Percentiles rank a stretch among this genome's conserved stretches.
Evolutionary conservation across 768 basidiomycete species (phyloP).

Genomic region (Trametes maxima): DNA sequence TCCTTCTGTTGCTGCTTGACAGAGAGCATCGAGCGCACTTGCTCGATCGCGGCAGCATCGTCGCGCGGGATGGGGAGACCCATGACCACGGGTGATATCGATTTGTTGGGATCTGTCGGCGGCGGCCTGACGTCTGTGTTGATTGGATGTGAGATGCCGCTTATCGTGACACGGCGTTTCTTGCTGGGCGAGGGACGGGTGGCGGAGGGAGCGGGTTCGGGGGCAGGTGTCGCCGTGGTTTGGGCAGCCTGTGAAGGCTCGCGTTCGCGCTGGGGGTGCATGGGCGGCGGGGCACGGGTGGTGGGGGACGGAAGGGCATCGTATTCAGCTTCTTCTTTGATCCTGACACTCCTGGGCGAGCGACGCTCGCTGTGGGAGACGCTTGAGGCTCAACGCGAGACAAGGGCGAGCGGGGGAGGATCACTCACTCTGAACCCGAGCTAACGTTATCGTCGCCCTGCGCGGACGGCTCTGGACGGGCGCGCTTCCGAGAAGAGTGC

Average conservation of each 20-base stretch:
- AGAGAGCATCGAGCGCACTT: conserved; percentile 61
- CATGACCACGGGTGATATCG: conserved; percentile 70
- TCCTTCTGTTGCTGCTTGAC: conserved; percentile 75
- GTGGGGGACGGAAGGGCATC: conserved; percentile 44
- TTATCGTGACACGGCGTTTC: conserved; percentile 73
- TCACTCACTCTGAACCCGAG: conserved; percentile 51
- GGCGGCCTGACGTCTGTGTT: conserved; percentile 53
- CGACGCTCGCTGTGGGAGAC: conserved; percentile 39
- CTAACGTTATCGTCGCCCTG: conserved; percentile 37
- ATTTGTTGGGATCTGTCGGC: conserved; percentile 42
- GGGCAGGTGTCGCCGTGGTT: background rate
- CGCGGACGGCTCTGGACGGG: conserved; percentile 24
- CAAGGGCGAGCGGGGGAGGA: conserved; percentile 3
- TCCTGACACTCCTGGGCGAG: conserved; percentile 48
- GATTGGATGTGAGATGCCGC: conserved; percentile 56
- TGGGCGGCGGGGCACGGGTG: conserved; percentile 29
- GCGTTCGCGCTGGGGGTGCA: conserved; percentile 5
- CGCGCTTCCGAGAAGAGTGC: conserved; percentile 32
- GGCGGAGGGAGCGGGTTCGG: conserved; percentile 45
- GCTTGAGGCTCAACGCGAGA: conserved; percentile 17
- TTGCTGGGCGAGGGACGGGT: conserved; percentile 49
- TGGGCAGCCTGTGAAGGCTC: background rate
- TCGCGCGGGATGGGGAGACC: conserved; percentile 57
- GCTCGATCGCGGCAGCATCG: conserved; percentile 59
- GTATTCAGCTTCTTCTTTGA: conserved; percentile 68